Evolutionary conservation across 495 filamentous ascomycete species (phyloP).

Genomic region (Talaromyces proteolyticus): DNA sequence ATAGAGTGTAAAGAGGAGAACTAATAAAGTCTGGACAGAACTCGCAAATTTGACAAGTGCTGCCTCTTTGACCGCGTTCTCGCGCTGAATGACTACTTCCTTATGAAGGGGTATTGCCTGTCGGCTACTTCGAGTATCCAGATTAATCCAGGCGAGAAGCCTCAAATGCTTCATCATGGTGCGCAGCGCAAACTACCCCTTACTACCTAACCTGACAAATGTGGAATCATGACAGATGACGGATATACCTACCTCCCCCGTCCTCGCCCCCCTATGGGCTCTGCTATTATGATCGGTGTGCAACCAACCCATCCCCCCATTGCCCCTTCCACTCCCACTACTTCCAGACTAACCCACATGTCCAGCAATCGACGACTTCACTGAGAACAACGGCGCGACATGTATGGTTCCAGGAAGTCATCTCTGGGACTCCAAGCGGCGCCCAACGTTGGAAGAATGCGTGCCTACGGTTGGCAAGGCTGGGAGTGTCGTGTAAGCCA

Average conservation of each 20-base stretch:
- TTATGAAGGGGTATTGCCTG: not conserved
- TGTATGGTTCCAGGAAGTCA: conserved; percentile 33
- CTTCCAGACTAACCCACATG: not conserved
- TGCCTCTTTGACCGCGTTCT: conserved; percentile 2
- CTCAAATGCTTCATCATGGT: conserved; percentile 13
- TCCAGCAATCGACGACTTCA: conserved; percentile 13
- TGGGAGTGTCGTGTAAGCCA: conserved; percentile 2
- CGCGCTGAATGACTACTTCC: conserved; percentile 2
- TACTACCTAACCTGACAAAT: not conserved
- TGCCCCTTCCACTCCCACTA: not conserved
- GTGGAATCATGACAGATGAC: not conserved
- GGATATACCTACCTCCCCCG: conserved; percentile 4
- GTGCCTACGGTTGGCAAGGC: conserved; percentile 1
- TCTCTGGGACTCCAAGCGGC: conserved; percentile 18
- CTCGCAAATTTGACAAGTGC: conserved; percentile 6
- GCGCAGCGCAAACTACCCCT: no score
- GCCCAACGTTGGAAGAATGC: not conserved
- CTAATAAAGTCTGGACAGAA: not conserved
- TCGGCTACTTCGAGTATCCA: conserved; percentile 7
- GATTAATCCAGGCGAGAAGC: conserved; percentile 11
- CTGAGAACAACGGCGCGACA: conserved; percentile 31
- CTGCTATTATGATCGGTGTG: conserved; percentile 4
- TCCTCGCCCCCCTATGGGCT: not conserved
- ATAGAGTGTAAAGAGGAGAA: not conserved
- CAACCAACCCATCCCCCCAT: no score